These are phyloP conservation scores for Sphagnum tenellum DNA, from an alignment of 225 moss, liverwort and hornwort species.

Conservation along the genomic window DNA sequence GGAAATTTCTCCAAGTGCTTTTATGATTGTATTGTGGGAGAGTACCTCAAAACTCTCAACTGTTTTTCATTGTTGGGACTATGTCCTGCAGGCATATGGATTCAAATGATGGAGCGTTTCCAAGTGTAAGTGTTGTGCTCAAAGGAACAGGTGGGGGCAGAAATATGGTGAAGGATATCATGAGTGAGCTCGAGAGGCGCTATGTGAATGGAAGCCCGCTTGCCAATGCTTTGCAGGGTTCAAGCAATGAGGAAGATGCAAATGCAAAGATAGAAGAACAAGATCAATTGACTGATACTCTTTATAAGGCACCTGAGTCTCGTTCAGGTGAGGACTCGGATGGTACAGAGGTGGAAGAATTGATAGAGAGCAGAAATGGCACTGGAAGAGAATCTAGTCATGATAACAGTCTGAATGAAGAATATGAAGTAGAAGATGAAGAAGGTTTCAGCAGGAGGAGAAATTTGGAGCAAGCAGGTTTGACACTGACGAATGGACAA, in stretches of 20 bases:
- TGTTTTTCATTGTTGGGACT: no score
- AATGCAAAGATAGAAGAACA: not conserved
- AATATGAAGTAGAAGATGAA: constrained; percentile 2
- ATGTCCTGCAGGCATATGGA: constrained; percentile 35
- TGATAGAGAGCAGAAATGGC: not conserved
- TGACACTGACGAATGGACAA: constrained; percentile 47
- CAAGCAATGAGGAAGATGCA: constrained; percentile 5
- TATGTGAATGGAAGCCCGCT: constrained; percentile 4
- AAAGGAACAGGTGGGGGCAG: constrained; percentile 53
- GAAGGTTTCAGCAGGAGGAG: constrained; percentile 6
- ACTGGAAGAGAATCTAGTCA: not conserved
- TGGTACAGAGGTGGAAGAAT: constrained; percentile 1
- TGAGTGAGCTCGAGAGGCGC: constrained; percentile 26
- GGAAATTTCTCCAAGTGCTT: no score
- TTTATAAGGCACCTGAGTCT: not conserved
- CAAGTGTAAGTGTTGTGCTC: constrained; percentile 35
- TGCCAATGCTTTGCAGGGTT: constrained; percentile 2
- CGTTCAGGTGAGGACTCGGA: not conserved
- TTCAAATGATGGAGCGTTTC: constrained; percentile 42
- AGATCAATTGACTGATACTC: not conserved
- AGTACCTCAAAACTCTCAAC: no score
- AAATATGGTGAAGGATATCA: constrained; percentile 38
- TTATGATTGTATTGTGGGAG: no score
- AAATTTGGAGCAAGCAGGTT: constrained; percentile 21
- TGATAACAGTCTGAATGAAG: constrained; percentile 10